Conservation (phyloP, 768 basidiomycete genomes). For the Mycena belliarum region DNA sequence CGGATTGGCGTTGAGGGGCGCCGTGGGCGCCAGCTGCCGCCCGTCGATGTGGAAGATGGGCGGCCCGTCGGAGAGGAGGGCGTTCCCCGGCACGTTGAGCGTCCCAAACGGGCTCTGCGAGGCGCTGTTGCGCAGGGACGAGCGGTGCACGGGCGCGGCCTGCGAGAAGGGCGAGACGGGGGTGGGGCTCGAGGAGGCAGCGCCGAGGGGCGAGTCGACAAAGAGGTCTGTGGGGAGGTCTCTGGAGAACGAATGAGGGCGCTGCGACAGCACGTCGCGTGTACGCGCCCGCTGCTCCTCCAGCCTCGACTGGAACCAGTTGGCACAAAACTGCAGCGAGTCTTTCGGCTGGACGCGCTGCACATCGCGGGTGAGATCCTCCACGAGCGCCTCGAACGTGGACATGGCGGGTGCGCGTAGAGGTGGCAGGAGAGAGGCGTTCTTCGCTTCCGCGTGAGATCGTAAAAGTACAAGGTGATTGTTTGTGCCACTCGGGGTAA, state of each 20-base stretch:
- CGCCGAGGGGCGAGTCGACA: constrained; percentile 47
- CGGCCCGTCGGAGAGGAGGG: constrained; percentile 56
- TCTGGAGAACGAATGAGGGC: constrained; percentile 47
- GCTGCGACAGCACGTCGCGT: constrained; percentile 62
- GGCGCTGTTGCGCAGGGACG: constrained; percentile 57
- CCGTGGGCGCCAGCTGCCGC: constrained; percentile 61
- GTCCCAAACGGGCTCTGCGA: constrained; percentile 75
- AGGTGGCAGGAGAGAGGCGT: background rate
- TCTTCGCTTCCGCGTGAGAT: background rate
- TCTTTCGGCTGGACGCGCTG: constrained; percentile 88
- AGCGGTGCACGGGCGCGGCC: constrained; percentile 44
- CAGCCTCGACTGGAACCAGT: constrained; percentile 90
- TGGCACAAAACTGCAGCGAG: constrained; percentile 88
- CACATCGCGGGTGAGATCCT: constrained; percentile 84
- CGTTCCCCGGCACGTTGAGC: constrained; percentile 80
- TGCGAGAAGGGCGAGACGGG: constrained; percentile 61
- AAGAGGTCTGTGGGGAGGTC: constrained; percentile 62
- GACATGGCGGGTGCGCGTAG: constrained; percentile 43
- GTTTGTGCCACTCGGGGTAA: too few species aligned
- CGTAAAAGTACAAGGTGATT: constrained; percentile 2
- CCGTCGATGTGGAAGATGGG: constrained; percentile 63
- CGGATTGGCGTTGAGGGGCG: constrained; percentile 54
- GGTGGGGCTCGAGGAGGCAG: constrained; percentile 36
- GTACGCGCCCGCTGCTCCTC: constrained; percentile 81
- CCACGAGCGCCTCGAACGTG: constrained; percentile 80